These are phyloP conservation scores for Flueggea neowawraea DNA, from an alignment of 441 rosid genomes.

Conservation along the genomic window DNA sequence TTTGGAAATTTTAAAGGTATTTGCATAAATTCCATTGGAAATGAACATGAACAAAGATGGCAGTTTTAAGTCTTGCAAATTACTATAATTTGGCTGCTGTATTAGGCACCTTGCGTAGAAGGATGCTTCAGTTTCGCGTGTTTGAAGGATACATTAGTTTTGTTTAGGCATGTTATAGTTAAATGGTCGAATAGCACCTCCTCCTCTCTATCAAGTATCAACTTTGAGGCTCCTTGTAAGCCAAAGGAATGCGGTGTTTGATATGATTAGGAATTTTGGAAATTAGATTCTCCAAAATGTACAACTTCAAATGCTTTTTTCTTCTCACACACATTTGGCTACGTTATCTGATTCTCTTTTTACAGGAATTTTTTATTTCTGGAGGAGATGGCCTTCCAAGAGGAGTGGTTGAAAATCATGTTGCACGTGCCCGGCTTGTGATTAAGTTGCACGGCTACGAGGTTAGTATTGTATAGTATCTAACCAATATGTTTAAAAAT, in stretches of 20 bases:
- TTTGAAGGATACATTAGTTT: conserved; percentile 4
- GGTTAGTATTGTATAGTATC: conserved; percentile 41
- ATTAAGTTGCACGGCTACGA: conserved; percentile 79
- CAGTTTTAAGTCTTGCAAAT: no score
- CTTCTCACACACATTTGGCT: not conserved
- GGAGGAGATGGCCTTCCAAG: conserved; percentile 98
- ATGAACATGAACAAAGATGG: not conserved
- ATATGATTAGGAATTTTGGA: not conserved
- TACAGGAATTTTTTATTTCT: conserved; percentile 92
- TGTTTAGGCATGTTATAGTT: not conserved
- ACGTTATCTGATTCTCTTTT: not conserved
- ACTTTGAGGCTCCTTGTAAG: no score
- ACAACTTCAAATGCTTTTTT: not conserved
- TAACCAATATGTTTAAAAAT: no score
- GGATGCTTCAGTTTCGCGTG: no score
- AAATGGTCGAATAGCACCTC: no score
- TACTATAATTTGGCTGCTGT: not conserved
- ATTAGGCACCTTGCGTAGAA: not conserved
- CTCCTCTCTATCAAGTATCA: no score
- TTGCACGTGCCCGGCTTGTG: conserved; percentile 74
- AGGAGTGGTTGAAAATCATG: conserved; percentile 96
- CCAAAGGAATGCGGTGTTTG: not conserved
- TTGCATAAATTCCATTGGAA: not conserved
- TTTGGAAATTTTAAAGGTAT: conserved; percentile 87
- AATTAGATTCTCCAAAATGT: not conserved